Base-by-base conservation (phyloP, 169 alveolate genomes). In the Plasmodium falciparum region DNA sequence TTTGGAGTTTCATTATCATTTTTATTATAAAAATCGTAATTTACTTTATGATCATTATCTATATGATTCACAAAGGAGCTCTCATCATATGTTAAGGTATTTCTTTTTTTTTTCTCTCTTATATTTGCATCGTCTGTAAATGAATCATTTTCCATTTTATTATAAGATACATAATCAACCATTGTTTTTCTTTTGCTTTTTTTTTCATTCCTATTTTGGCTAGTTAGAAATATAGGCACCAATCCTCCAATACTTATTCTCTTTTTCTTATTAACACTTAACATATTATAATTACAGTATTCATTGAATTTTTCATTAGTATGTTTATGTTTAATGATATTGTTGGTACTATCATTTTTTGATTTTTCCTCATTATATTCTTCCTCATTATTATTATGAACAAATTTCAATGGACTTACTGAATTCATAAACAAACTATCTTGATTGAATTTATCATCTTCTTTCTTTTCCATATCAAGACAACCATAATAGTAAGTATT, bases 181-280 rank as follows among this genome's bases (percentile, higher is more conserved):
- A 33, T 72, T 12, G 92, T 86, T 73, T 65, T 86, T 33, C 92
- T 71, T 66, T 71, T 86, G 17, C 75, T 86, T 73, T 65, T 86
- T 47, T 88, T 71, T 54, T 71, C 73, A 56, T 86, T 86, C 8
- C 12, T 50, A 12, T 20, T 71, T 62, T 33, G 59, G 39, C 50
- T 86, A 86, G 71, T 86, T 86, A 86, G 33, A 72, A 86, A 73
- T 43, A 86, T 54, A 73, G 92, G 92, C 47, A 73, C 22, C 22
- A 86, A 20, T 12, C 92, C 92, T 8, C 92, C 92, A 33, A 86
- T 86, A 54, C 92, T 86, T 61, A 86, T 59, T 54, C 92, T 71
- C 20, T 86, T 86, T 65, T 67, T 86, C 47, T 86, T 86, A 62
- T 72, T 86, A 20, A 71, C 20, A 86, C 69, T 73, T 15, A 15